A percentile compares a stretch with the other conserved stretches of the same genome.
phyloP scores from a whole-genome alignment of 257 asterid species.

The Solanum etuberosum region DNA sequence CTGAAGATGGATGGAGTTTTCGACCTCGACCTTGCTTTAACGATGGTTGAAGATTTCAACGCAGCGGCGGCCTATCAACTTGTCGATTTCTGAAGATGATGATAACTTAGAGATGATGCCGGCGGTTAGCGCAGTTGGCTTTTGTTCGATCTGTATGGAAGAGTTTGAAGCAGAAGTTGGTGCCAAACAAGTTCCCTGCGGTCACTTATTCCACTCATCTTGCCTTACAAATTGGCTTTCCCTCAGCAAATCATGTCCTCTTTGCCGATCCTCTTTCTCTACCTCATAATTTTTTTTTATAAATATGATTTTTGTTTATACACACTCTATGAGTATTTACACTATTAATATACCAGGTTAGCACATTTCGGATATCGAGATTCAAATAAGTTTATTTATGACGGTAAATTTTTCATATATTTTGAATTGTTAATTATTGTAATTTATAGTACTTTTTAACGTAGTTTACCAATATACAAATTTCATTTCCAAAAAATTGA shows the following conservation, averaged over 20 bases:
- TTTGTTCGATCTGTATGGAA: background rate
- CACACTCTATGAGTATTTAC: background rate
- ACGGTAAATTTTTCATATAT: too few species aligned
- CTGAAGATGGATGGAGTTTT: background rate
- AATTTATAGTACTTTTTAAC: too few species aligned
- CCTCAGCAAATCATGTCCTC: background rate
- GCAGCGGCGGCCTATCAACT: background rate
- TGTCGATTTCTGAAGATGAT: background rate
- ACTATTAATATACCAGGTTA: too few species aligned
- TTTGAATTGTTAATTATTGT: too few species aligned
- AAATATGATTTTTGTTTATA: background rate
- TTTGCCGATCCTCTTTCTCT: background rate
- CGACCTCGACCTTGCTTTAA: background rate
- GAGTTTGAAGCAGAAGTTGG: background rate
- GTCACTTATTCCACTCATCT: background rate
- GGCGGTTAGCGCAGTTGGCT: background rate
- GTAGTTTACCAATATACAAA: too few species aligned
- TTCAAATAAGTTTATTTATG: too few species aligned
- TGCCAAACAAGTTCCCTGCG: background rate
- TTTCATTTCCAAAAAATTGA: too few species aligned
- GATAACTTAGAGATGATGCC: background rate
- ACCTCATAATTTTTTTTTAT: background rate
- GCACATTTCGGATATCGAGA: accelerated
- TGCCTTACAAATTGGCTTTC: background rate
- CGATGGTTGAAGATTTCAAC: background rate